phyloP scores from a whole-genome alignment of 1,284 basidiomycete genomes.

The Ganoderma leucocontextum region DNA sequence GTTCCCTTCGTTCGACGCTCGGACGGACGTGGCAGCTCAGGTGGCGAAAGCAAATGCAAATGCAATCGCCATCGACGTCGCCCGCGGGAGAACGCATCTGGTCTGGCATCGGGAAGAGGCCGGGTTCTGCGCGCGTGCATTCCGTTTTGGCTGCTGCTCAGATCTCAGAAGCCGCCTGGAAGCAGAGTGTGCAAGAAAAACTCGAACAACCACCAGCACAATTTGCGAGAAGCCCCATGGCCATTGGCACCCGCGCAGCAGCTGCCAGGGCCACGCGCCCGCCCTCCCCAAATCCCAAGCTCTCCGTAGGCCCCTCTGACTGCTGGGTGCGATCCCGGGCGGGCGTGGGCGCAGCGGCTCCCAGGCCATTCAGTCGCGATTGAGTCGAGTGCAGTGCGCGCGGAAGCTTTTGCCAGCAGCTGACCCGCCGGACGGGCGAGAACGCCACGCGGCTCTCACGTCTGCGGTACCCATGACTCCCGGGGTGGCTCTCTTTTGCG shows the following conservation, averaged over 20 bases:
- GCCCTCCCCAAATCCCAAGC: background rate
- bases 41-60: background rate
- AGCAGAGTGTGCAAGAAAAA: background rate
- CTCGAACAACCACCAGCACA: background rate
- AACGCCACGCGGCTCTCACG: constrained; percentile 10
- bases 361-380: constrained; percentile 12
- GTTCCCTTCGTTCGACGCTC: constrained; percentile 4
- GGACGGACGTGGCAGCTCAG: background rate
- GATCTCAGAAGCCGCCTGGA: background rate
- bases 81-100: background rate
- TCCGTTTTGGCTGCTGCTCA: background rate
- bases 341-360: constrained; percentile 7
- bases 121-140: background rate
- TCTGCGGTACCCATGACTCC: constrained; percentile 14
- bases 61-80: background rate
- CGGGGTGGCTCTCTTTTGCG: background rate
- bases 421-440: constrained; percentile 5
- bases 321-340: constrained; percentile 6
- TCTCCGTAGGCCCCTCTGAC: background rate
- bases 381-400: constrained; percentile 9
- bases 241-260: background rate
- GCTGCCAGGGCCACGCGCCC: background rate
- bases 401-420: constrained; percentile 7
- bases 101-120: background rate
- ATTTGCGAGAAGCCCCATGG: background rate